Conservation (phyloP, 2,329 filamentous ascomycete species). For the Laburnicola sp. region DNA sequence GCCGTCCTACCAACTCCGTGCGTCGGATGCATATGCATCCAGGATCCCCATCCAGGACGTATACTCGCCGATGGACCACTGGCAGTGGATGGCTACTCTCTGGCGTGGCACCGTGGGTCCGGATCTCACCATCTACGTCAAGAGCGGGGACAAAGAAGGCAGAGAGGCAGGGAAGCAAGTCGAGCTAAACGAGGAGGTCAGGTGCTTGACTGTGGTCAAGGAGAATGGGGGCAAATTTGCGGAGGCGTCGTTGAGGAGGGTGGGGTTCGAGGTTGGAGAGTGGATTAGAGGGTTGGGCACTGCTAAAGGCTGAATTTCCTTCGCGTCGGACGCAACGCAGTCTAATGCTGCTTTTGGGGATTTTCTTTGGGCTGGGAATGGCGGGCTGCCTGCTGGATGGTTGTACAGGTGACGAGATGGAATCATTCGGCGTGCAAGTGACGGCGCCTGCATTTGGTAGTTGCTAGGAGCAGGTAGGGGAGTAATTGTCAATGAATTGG, state of each 20-base stretch:
- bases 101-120: constrained; percentile 86
- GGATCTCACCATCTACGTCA: constrained; percentile 75
- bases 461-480: too few species aligned
- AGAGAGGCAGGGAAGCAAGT: constrained; percentile 43
- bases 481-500: too few species aligned
- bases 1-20: constrained; percentile 76
- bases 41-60: constrained; percentile 73
- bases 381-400: too few species aligned
- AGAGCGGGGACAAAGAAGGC: constrained; percentile 31
- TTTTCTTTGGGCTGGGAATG: too few species aligned
- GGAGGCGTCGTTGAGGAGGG: constrained; percentile 63
- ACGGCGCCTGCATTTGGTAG: too few species aligned
- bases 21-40: constrained; percentile 74
- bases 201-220: constrained; percentile 45
- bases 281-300: constrained; percentile 58
- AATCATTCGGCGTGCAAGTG: too few species aligned
- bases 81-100: constrained; percentile 94
- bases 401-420: too few species aligned
- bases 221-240: constrained; percentile 42
- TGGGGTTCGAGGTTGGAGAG: constrained; percentile 87
- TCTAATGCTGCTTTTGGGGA: too few species aligned
- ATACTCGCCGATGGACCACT: constrained; percentile 85
- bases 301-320: constrained; percentile 5
- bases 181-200: constrained; percentile 47
- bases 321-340: too few species aligned